Percentiles rank a stretch among this genome's conserved stretches.
These are phyloP conservation scores for Corylus avellana DNA, from an alignment of 306 rosid species.

Conservation along the genomic window DNA sequence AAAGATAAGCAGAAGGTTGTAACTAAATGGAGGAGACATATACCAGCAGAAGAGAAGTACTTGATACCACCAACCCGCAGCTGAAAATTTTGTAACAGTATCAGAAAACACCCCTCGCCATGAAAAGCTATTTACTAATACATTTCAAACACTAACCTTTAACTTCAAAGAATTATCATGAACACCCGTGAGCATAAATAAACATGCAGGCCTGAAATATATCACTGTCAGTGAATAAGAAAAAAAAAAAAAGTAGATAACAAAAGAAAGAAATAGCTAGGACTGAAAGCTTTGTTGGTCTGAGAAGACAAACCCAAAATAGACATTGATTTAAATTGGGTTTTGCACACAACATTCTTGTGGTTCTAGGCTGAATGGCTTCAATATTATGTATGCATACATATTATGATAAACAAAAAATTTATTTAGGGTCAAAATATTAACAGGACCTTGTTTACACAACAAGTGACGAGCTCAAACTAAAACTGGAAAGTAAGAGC, in stretches of 20 bases:
- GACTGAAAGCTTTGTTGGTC: not conserved
- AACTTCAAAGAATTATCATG: constrained; percentile 40
- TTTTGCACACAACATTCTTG: not conserved
- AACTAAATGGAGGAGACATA: constrained; percentile 14
- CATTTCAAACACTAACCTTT: constrained; percentile 62
- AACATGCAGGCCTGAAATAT: constrained; percentile 62
- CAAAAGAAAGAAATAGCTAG: constrained; percentile 5
- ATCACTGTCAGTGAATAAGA: constrained; percentile 42
- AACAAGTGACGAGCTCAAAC: not conserved
- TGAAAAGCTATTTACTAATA: constrained; percentile 14
- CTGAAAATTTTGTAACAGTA: constrained; percentile 37
- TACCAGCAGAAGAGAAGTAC: constrained; percentile 84
- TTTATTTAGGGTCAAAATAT: not conserved
- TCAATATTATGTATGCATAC: not conserved
- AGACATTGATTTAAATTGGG: constrained; percentile 3
- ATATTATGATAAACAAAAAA: not conserved
- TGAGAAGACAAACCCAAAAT: not conserved
- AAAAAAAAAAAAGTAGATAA: not conserved
- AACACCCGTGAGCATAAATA: constrained; percentile 48
- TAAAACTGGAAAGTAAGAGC: not conserved
- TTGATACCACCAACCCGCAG: constrained; percentile 58
- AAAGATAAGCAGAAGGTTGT: constrained; percentile 2
- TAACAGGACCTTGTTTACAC: not conserved
- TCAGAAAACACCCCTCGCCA: constrained; percentile 36
- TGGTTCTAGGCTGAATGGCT: not conserved